Percentiles rank a stretch among this genome's conserved stretches.
Conservation (phyloP, 805 yeast genomes). For the Barnettozyma botsteinii region DNA sequence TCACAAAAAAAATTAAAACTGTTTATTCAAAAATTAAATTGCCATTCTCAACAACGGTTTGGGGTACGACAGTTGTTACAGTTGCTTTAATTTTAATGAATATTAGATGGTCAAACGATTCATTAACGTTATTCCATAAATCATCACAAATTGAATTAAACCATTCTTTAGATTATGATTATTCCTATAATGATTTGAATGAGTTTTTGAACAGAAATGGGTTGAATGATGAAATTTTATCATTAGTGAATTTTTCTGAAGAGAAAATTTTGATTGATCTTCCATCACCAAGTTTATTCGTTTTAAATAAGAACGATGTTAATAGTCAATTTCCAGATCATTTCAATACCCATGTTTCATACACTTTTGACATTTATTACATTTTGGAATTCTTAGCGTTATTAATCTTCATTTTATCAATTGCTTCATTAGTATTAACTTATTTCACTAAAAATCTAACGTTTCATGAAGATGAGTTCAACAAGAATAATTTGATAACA, state of each 20-base stretch:
- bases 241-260: background rate
- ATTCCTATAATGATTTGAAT: constrained; percentile 3
- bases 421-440: constrained; percentile 41
- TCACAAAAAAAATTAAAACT: constrained; percentile 2
- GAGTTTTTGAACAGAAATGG: constrained; percentile 17
- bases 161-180: background rate
- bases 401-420: constrained; percentile 44
- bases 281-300: background rate
- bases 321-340: background rate
- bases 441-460: constrained; percentile 26
- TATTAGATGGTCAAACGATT: constrained; percentile 32
- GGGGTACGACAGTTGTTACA: constrained; percentile 26
- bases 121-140: background rate
- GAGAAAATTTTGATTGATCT: background rate
- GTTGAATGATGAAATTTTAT: constrained; percentile 17
- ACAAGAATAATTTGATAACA: constrained; percentile 11
- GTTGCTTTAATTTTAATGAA: constrained; percentile 26
- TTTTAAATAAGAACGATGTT: background rate
- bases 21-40: constrained; percentile 27
- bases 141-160: too few species aligned
- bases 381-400: constrained; percentile 51
- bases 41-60: constrained; percentile 32
- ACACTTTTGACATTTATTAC: constrained; percentile 44
- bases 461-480: constrained; percentile 18
- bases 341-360: constrained; percentile 27